Conservation (phyloP, 1,139 yeast genomes). For the Tardiomyces depauwii region DNA sequence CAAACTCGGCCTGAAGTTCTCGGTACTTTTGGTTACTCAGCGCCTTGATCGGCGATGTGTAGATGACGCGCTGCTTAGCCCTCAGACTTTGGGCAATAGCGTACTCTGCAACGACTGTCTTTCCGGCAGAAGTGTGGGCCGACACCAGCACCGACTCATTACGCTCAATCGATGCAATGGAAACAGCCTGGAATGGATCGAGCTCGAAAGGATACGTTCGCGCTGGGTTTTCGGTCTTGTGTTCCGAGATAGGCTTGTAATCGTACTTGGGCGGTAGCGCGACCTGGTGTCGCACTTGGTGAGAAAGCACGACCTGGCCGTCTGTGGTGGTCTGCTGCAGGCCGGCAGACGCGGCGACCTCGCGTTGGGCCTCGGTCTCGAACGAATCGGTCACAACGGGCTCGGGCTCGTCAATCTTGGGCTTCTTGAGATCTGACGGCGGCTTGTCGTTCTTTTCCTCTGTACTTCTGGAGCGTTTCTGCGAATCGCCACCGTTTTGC, state of each 20-base stretch:
- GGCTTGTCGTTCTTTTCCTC: slow-evolving; percentile 2
- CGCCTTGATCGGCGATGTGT: slow-evolving; percentile 90
- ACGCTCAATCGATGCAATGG: slow-evolving; percentile 88
- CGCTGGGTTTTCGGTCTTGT: slow-evolving; percentile 49
- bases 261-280: slow-evolving; percentile 90
- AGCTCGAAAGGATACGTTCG: slow-evolving; percentile 82
- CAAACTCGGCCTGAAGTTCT: slow-evolving; percentile 70
- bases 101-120: slow-evolving; percentile 96
- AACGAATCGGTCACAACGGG: slow-evolving; percentile 84
- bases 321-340: slow-evolving; percentile 31
- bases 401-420: slow-evolving; percentile 3
- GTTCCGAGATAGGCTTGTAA: slow-evolving; percentile 80
- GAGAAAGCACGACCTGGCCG: slow-evolving; percentile 37
- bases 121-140: slow-evolving; percentile 98
- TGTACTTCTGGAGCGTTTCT: slow-evolving; percentile 2
- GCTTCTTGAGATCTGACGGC: not conserved
- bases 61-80: slow-evolving; percentile 84
- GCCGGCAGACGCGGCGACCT: slow-evolving; percentile 72
- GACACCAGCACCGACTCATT: slow-evolving; percentile 94
- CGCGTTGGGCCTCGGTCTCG: slow-evolving; percentile 85
- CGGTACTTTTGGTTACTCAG: slow-evolving; percentile 89
- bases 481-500: slow-evolving; percentile 2
- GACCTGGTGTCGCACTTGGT: slow-evolving; percentile 95
- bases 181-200: slow-evolving; percentile 95
- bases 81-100: slow-evolving; percentile 89